phyloP scores from a whole-genome alignment of 2,329 filamentous ascomycete species.

The Trichoderma endophyticum region DNA sequence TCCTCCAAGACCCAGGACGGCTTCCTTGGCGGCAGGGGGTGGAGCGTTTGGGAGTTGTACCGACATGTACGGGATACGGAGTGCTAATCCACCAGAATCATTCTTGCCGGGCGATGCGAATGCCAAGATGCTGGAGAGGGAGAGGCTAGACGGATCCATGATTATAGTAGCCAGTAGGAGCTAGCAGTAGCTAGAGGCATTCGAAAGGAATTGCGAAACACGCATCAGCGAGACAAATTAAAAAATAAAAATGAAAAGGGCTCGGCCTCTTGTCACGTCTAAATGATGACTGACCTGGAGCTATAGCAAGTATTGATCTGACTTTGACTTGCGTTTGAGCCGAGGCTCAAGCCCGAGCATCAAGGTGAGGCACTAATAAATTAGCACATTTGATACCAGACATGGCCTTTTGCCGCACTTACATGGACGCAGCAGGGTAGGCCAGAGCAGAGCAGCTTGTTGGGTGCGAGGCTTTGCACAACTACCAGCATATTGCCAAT shows the following conservation, averaged over 20 bases:
- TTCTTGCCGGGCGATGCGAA: neutral
- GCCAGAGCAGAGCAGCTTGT: neutral
- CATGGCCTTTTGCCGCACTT: neutral
- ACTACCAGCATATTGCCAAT: neutral
- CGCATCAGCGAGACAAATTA: neutral
- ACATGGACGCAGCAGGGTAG: neutral
- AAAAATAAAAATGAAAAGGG: neutral
- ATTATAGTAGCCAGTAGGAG: neutral
- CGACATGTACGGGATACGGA: neutral
- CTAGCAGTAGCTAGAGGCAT: neutral
- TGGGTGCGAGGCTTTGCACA: neutral
- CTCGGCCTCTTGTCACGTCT: neutral
- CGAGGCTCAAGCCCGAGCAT: neutral
- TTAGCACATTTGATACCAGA: neutral
- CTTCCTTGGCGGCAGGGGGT: neutral
- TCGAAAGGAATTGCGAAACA: neutral
- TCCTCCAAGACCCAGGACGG: neutral
- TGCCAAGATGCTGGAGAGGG: neutral
- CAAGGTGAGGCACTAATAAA: neutral
- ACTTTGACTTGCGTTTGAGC: neutral
- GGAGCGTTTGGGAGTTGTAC: neutral
- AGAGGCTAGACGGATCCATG: neutral
- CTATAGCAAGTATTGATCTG: neutral
- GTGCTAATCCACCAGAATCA: neutral
- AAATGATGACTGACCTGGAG: neutral